phyloP scores from a whole-genome alignment of 2,329 filamentous ascomycete species.

The Talaromyces sp. region DNA sequence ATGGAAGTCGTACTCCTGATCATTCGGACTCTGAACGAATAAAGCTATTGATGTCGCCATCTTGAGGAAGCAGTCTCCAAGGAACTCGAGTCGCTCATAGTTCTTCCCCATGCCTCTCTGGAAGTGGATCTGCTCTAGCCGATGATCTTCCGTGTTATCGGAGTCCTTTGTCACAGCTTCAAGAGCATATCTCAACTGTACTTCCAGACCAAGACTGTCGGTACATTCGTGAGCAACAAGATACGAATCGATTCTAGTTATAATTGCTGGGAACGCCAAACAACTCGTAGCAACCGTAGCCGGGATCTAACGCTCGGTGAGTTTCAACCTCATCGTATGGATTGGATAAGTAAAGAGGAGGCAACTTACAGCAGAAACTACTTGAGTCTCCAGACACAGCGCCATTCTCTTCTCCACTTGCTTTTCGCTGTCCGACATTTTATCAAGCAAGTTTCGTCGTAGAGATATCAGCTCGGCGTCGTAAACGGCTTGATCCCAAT shows the following conservation, averaged over 20 bases:
- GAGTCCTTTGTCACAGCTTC: slow-evolving; percentile 92
- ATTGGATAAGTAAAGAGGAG: neutral
- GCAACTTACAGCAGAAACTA: slow-evolving; percentile 65
- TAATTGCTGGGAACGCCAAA: slow-evolving; percentile 74
- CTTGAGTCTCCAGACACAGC: slow-evolving; percentile 70
- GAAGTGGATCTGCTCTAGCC: slow-evolving; percentile 63
- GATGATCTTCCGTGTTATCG: slow-evolving; percentile 72
- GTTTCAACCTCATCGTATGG: neutral
- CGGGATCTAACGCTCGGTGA: slow-evolving; percentile 53
- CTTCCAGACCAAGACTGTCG: slow-evolving; percentile 56
- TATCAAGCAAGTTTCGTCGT: slow-evolving; percentile 78
- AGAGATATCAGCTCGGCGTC: slow-evolving; percentile 67
- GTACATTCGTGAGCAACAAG: slow-evolving; percentile 76
- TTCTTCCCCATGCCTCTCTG: slow-evolving; percentile 86
- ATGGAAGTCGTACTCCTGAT: slow-evolving; percentile 82
- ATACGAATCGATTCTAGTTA: slow-evolving; percentile 75
- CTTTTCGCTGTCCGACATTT: slow-evolving; percentile 49
- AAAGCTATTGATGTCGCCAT: slow-evolving; percentile 89
- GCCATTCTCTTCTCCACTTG: slow-evolving; percentile 53
- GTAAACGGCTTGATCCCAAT: slow-evolving; percentile 72
- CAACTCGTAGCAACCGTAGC: slow-evolving; percentile 65
- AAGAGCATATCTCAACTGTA: slow-evolving; percentile 66
- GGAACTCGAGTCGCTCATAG: slow-evolving; percentile 88
- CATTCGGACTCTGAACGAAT: slow-evolving; percentile 68
- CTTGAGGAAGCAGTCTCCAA: slow-evolving; percentile 91